Evolutionary conservation across 768 basidiomycete genomes (phyloP), one percentile per base, ranked within the genome.

Genomic region (Guyanaporus albipodus): DNA sequence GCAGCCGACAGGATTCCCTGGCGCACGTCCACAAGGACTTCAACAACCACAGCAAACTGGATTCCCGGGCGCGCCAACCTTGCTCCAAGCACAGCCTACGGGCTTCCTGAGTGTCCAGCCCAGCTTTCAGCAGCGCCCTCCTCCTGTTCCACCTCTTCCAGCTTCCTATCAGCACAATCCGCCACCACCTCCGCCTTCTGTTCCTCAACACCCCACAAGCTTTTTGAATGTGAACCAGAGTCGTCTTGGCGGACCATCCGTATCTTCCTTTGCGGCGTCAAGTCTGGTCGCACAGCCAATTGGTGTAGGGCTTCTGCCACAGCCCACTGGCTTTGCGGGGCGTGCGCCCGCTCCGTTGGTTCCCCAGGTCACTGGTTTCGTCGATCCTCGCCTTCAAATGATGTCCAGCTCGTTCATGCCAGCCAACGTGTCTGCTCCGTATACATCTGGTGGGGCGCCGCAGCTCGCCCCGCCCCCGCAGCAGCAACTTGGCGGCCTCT

Each of bases 341-440:
- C 67, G 61, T 40, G 57, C 70, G 35, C 49, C 59, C 44, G 40
- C 66, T 58, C 74, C 76, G 7, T 75, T 91, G 41, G 71, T 85
- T 2, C 77, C 87, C 14, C 91, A 92, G 58, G 68, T 75, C 44
- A 92, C 91, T 6, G 91, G 91, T 18, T 89, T 78, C 57, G 70
- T 87, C 44, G 87, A 95, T 68, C 92, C 91, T 2, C 72, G 91
- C 17, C 70, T 94, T 40, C 80, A 81, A 63, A 83, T 93, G 79
- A 91, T 96, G 87, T 83, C 83, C n/a, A 87, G 70, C 50, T 84
- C 86, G 0, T 96, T 97, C 70, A 88, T 97, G 82, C 94, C 95
- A 11, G 71, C 79, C 42, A 87, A 82, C 54, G 67, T 70, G 3
- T 73, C 82, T 23, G 66, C 79, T 12, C 81, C 78, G 8, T 85